Conservation (phyloP, 163 green algal genomes). For the Prototheca cutis region DNA sequence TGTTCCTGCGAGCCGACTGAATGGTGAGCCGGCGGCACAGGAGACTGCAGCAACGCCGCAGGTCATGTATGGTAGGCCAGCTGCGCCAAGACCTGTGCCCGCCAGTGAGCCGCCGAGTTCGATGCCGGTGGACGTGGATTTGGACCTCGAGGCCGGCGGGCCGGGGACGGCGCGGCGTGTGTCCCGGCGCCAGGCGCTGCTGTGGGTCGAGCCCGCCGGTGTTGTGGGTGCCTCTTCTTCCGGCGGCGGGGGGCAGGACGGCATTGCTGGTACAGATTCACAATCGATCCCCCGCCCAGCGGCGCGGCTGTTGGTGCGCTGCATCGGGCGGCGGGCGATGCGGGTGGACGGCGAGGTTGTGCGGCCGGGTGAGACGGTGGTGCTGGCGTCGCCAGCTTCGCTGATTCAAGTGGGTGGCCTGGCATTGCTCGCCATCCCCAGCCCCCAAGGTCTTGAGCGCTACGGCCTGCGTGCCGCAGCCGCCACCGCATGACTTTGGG, state of each 20-base stretch:
- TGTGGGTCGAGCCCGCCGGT: conserved; percentile 26
- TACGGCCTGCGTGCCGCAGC: conserved; percentile 5
- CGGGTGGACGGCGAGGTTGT: conserved; percentile 36
- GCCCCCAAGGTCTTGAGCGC: conserved; percentile 17
- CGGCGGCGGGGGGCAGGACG: not conserved
- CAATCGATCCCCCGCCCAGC: not conserved
- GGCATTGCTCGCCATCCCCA: conserved; percentile 44
- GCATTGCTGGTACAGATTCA: too few species aligned
- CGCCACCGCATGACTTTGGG: not conserved
- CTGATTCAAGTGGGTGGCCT: conserved; percentile 31
- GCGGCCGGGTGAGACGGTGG: conserved; percentile 4
- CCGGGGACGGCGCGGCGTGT: conserved; percentile 10
- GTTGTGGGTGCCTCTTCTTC: too few species aligned
- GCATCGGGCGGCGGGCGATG: conserved; percentile 32
- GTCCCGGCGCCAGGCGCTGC: conserved; percentile 43
- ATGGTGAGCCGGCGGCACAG: too few species aligned
- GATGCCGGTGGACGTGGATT: conserved; percentile 34
- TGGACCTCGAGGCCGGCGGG: conserved; percentile 13
- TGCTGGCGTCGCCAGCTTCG: conserved; percentile 34
- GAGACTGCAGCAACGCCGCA: too few species aligned
- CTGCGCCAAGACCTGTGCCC: not conserved
- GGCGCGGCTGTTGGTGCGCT: conserved; percentile 15
- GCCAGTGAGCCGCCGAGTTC: too few species aligned
- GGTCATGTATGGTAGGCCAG: conserved; percentile 5
- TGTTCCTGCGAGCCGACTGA: too few species aligned